Percentiles rank a stretch among this genome's conserved stretches.
phyloP scores from a whole-genome alignment of 257 asterid genomes.

The Nicotiana benthamiana region DNA sequence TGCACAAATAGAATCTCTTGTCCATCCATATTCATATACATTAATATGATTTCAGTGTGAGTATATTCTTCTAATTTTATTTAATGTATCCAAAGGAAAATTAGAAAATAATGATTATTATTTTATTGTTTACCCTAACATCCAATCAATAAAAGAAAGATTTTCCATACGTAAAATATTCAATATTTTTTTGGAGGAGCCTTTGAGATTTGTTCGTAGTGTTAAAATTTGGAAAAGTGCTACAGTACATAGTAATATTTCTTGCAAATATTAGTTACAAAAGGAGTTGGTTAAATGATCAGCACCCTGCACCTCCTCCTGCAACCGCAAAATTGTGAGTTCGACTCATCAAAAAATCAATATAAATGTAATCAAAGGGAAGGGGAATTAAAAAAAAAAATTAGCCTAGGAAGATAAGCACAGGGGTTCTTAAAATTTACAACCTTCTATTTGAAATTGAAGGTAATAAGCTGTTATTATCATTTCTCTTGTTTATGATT shows the following conservation, averaged over 20 bases:
- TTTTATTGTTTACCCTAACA: too few species aligned
- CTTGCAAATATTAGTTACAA: neutral
- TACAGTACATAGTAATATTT: neutral
- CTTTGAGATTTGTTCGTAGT: neutral
- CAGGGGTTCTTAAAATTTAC: too few species aligned
- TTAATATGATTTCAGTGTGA: neutral
- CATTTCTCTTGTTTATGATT: neutral
- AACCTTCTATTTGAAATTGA: too few species aligned
- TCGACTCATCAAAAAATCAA: too few species aligned
- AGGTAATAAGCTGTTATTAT: neutral
- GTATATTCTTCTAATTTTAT: neutral
- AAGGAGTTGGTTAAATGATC: too few species aligned
- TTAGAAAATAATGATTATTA: neutral
- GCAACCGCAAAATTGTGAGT: too few species aligned
- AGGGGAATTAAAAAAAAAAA: too few species aligned
- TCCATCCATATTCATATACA: neutral
- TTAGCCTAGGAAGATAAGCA: too few species aligned
- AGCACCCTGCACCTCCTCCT: too few species aligned
- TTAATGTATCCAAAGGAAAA: neutral
- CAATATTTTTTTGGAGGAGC: neutral
- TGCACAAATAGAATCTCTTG: neutral
- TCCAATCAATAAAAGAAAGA: neutral
- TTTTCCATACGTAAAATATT: neutral
- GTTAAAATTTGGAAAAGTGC: neutral
- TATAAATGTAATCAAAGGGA: too few species aligned